Base-by-base conservation (phyloP, 495 filamentous ascomycete species). In the Cercophora newfieldiana region DNA sequence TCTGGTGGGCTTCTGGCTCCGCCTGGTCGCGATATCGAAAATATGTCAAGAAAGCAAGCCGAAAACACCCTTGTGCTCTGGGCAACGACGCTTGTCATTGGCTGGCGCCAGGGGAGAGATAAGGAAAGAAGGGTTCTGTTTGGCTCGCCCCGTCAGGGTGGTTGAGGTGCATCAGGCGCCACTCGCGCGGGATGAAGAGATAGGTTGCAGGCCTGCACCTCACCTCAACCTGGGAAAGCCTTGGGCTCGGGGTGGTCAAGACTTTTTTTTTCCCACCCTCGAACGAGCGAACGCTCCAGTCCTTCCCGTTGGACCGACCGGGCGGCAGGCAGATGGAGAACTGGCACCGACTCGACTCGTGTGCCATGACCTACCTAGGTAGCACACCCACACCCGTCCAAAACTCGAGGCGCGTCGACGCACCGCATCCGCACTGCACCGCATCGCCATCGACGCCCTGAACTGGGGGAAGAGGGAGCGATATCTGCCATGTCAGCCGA, bases 101-200 rank as follows among this genome's bases (percentile, higher is more conserved):
- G 72, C 59, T 54, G 54, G 51, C 18, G 44, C 19, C 21, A 63
- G 60, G 65, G 61, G 53, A 31, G 71, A 59, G 68, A 69, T 71
- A 71, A 74, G 71, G 72, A 59, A 73, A 56, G 31, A 48, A 48
- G 18, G 59, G 33, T 19, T 71, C 66, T 71, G 67, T 71, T 64
- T 72, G 68, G 71, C 60, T 57, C 63, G 56, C 66, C 62, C 37
- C 64, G 30, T 66, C 66, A 63, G 65, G 56, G 55, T 64, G 65
- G 64, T 50, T 61, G 64, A 66, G 56, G 64, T 69, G 68, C 64
- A 54, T 64, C 68, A 67, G 64, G 64, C 64, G 68, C 64, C 68
- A 69, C 68, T 66, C 47, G 47, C 66, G 69, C 66, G 69, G 69
- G 69, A 71, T 71, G 69, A 62, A 61, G 59, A 61, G 58, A 55